Base-by-base conservation (phyloP, 495 filamentous ascomycete species). In the Aspergillus homomorphus region DNA sequence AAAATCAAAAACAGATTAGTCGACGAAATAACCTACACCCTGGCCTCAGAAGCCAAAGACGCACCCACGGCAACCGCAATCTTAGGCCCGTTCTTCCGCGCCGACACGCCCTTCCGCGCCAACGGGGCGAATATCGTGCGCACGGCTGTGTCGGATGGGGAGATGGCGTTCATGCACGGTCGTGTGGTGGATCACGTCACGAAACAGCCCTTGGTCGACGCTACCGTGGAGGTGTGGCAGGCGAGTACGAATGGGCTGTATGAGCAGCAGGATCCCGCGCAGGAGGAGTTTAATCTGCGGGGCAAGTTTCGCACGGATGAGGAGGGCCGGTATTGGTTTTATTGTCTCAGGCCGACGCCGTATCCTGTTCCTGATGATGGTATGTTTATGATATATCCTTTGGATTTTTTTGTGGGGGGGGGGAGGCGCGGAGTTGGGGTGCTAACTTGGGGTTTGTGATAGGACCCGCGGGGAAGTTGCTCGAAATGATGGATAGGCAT, bases 31-130 rank as follows among this genome's bases (percentile, higher is more conserved):
- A 90, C 87, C 41, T 86, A 85, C 66, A 89, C 81, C 53, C 73
- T 84, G 54, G 80, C 80, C 45, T 66, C 72, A 23, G 76, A 80
- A 54, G 80, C 75, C 54, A 57, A 54, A 12, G 81, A 78, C 45
- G 68, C 74, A 14, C 80, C 81, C 33, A 92, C 89, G 12, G 81
- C 87, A 18, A 89, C 88, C 4, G 81, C 88, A 44, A 86, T 91
- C 55, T 80, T 92, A 0, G 89, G 89, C 7, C 89, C 89, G 4
- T 91, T 91, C 78, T 92, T 86, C 79, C 84, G 89, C 16, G 75
- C 83, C 56, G 77, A 90, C 67, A 86, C 88, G 0, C 87, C 88
- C 4, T 69, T 75, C 21, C 78, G 82, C 41, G 63, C 79, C 8
- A 89, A 88, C 73, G 88, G 84, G 20, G 80, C 76, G 56, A 85